Evolutionary conservation across 1,284 basidiomycete genomes (phyloP), one percentile per base, ranked within the genome.

Genomic region (Xanthoconium separans): DNA sequence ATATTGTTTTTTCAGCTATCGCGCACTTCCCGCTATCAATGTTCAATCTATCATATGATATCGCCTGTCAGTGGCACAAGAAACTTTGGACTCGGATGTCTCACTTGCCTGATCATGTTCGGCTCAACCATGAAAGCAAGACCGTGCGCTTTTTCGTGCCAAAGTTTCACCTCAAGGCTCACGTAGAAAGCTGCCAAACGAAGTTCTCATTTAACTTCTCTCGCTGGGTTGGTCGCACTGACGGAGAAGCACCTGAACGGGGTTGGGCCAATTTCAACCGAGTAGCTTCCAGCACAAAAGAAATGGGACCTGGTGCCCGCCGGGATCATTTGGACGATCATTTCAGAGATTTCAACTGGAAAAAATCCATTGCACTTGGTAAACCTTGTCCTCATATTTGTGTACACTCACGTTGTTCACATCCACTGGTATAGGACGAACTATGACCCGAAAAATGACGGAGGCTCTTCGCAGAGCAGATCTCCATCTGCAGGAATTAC

Each of bases 161-260:
- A 1, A 52, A 51, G 10, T 50, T 52, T 15, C 51, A 52, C 34
- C 51, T 52, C 6, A 37, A 34, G 13, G 39, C 37, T 0, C 51
- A 52, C 29, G 22, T 52, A 1, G 29, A 52, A 41, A 50, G 7
- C 3, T 52, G 50, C 20, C 51, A 52, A n/a, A 50, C 39, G 0
- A 4, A 20, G 1, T 36, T 52, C 30, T 41, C 47, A 12, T 52
- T 50, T 18, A 52, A 52, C 7, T 52, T 52, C n/a, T n/a, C 30
- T 15, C 8, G 1, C 7, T 30, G 51, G 39, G 24, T 53, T 0
- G 42, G 53, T 40, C 33, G 13, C 15, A 34, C 33, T 13, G 33
- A 34, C 15, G 33, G 33, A 13, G 33, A 34, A 34, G 33, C 33
- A 11, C 33, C 33, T 13, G 33, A 34, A 13, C 33, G 33, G 6